Evolutionary conservation across 148 eudicot species (phyloP), one percentile per base, ranked within the genome.

Genomic region (Tetragonia tetragonoides): DNA sequence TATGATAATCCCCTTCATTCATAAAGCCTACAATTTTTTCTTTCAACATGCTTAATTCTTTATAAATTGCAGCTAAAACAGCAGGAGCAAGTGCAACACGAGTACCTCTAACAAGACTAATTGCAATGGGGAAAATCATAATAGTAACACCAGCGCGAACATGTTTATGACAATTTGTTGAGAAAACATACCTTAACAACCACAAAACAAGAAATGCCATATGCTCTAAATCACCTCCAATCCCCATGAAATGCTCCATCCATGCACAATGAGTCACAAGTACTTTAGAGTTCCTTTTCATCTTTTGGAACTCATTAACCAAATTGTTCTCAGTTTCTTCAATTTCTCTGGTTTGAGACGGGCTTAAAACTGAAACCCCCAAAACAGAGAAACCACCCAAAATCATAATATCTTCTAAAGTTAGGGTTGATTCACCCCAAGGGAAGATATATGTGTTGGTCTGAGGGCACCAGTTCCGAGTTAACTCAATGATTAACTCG

Each of bases 361-460:
- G 34, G 34, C 1, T 28, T 28, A 28, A 28, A 28, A 28, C 34
- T 28, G 34, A 28, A 28, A 28, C 34, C 34, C 34, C 34, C 34
- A 28, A 10, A 46, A 46, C 51, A 7, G 51, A 46, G 51, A 46
- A 46, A 46, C 51, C 51, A 46, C 51, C 79, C 41, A 82, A 34
- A 10, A 68, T 24, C 69, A 75, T 78, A 47, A 82, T 23, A 69
- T 82, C 85, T 42, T 82, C 85, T 7, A 82, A 42, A 10, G 85
- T 82, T 5, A 82, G n/a, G 18, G 81, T 78, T 2, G 63, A 75
- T 23, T 82, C 75, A n/a, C 79, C 81, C 85, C 85, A 28, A 28
- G 34, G 34, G 34, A 28, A 28, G 34, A 28, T 28, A 28, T 0
- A 28, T 28, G 34, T 28, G 75, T 78, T 82, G 6, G 85, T 78